Base-by-base conservation (phyloP, 2,329 filamentous ascomycete species). In the Magnaporthales sp. region DNA sequence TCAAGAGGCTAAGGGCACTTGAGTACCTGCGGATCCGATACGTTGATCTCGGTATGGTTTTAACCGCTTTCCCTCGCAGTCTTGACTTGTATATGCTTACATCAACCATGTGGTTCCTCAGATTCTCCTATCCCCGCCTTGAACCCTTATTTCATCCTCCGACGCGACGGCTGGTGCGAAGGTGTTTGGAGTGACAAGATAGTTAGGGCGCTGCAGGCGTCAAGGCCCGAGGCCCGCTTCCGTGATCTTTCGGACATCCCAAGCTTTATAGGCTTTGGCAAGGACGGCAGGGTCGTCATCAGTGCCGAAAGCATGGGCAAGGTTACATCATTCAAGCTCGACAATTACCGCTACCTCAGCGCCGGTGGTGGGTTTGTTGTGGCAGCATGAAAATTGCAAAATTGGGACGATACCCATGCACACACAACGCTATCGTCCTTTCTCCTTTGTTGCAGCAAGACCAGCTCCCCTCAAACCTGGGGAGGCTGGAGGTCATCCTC, bases 161-260 rank as follows among this genome's bases (percentile, higher is more conserved):
- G 38, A 11, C 67, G 82, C 38, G 80, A 86, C 62, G 84, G 84
- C 51, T 77, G 80, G 71, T 90, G 87, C 71, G 87, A 85, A 1
- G 90, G 90, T 5, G 83, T 93, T 1, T 93, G 90, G 90, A 92
- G 87, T 73, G 85, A 89, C 9, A 75, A 79, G 8, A 91, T 92
- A 62, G 77, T 92, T 10, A 78, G 83, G 27, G 82, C 86, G 67
- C 81, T 93, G 66, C 80, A 81, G 32, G 79, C 80, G 51, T 82
- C 85, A 13, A 83, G 89, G 6, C 89, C 89, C 0, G 75, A 79
- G 1, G 83, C 83, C 3, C 77, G 79, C 1, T 92, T 89, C 71
- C 79, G 84, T 60, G 85, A 90, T 70, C 80, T 91, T 66, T 81
- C 83, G 13, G 88, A 91, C 66, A 86, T 82, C 1, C 88, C 91